phyloP scores from a whole-genome alignment of 1,284 basidiomycete species.

The Moesziomyces sp. region DNA sequence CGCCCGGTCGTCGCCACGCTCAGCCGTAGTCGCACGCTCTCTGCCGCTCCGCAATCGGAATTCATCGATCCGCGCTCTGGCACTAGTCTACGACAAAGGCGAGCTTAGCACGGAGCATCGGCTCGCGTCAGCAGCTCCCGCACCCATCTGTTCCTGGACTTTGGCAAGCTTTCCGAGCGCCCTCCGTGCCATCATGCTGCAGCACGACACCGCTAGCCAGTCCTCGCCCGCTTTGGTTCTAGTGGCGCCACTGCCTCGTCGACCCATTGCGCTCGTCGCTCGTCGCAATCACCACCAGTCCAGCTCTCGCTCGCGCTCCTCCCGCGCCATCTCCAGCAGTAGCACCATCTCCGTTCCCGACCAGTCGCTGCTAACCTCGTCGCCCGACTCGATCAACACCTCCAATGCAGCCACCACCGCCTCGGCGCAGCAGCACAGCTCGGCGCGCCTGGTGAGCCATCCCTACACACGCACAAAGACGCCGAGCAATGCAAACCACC shows the following conservation, averaged over 20 bases:
- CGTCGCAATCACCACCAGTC: conserved; percentile 23
- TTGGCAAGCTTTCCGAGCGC: no score
- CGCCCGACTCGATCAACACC: conserved; percentile 6
- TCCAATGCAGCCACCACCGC: background rate
- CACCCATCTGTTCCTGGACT: no score
- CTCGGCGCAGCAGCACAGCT: background rate
- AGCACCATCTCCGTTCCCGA: background rate
- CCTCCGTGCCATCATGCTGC: no score
- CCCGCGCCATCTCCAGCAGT: conserved; percentile 17
- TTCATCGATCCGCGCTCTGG: background rate
- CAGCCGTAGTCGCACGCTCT: no score
- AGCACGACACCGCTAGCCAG: no score
- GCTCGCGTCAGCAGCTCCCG: no score
- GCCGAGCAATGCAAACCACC: conserved; percentile 13
- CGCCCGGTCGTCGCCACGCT: no score
- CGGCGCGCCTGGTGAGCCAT: conserved; percentile 15
- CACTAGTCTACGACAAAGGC: background rate
- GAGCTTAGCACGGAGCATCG: no score
- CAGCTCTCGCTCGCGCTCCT: conserved; percentile 3
- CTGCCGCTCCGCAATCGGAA: no score
- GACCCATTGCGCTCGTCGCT: conserved; percentile 47
- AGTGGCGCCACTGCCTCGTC: conserved; percentile 44
- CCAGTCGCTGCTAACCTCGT: background rate
- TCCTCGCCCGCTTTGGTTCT: conserved; percentile 23
- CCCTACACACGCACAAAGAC: conserved; percentile 36